Evolutionary conservation across 2,329 filamentous ascomycete species (phyloP).

Genomic region (Rhynchosporium secalis): DNA sequence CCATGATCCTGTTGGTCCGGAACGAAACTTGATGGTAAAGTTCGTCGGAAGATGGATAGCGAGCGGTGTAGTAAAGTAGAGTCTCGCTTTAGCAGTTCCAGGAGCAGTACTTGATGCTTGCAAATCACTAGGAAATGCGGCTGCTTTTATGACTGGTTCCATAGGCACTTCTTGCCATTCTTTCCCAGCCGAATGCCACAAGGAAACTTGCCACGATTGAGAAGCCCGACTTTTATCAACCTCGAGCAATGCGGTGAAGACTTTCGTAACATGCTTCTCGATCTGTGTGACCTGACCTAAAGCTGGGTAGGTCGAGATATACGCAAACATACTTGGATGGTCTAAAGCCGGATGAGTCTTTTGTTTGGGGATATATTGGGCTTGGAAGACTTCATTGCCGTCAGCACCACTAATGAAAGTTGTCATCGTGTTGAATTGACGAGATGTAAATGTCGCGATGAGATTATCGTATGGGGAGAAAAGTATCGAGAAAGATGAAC

Average conservation of each 20-base stretch:
- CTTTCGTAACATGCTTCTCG: constrained; percentile 45
- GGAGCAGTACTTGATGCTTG: constrained; percentile 41
- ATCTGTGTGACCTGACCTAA: constrained; percentile 72
- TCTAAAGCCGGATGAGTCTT: constrained; percentile 36
- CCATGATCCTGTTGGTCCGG: constrained; percentile 56
- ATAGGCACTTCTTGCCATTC: constrained; percentile 56
- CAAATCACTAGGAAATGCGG: constrained; percentile 51
- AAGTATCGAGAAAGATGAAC: constrained; percentile 7
- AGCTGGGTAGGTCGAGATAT: constrained; percentile 65
- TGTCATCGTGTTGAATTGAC: constrained; percentile 16
- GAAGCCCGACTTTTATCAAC: constrained; percentile 55
- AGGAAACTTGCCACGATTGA: constrained; percentile 67
- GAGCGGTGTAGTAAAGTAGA: constrained; percentile 58
- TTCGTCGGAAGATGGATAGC: constrained; percentile 50
- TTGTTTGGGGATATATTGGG: constrained; percentile 39
- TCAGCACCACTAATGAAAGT: constrained; percentile 35
- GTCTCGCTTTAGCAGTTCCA: constrained; percentile 40
- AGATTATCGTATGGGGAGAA: constrained; percentile 3
- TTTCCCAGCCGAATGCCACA: constrained; percentile 67
- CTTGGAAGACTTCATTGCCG: constrained; percentile 39
- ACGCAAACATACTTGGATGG: constrained; percentile 51
- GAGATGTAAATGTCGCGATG: constrained; percentile 14
- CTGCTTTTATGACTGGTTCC: constrained; percentile 32
- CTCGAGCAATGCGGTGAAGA: constrained; percentile 70
- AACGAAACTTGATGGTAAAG: constrained; percentile 73